Evolutionary conservation across 164 flowering plant species (phyloP).

Genomic region (Tinospora cordifolia): DNA sequence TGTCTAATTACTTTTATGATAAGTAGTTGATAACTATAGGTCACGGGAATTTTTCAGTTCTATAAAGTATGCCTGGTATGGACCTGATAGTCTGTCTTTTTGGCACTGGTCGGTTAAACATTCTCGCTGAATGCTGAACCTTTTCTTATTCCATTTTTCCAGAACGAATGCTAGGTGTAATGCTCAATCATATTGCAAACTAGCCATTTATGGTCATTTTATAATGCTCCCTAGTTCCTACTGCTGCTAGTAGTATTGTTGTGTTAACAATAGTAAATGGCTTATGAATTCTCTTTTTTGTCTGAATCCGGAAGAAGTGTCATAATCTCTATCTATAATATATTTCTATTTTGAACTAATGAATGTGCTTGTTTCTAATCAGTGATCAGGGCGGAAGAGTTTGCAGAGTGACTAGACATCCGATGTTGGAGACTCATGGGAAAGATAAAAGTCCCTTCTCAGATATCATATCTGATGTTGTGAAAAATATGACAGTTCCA

Average conservation of each 20-base stretch:
- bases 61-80: not conserved
- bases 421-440: slow-evolving; percentile 32
- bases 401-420: slow-evolving; percentile 52
- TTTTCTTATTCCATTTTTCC: not conserved
- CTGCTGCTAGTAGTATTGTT: not conserved
- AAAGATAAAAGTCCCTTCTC: slow-evolving; percentile 42
- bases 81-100: not conserved
- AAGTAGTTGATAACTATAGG: not conserved
- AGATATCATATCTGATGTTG: slow-evolving; percentile 37
- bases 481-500: slow-evolving; percentile 43
- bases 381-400: slow-evolving; percentile 28
- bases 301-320: not conserved
- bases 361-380: slow-evolving; percentile 15
- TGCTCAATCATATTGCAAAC: not conserved
- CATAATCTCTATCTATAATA: not conserved
- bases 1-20: not conserved
- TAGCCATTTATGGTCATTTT: not conserved
- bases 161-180: not conserved
- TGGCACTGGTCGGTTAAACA: not conserved
- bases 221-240: not conserved
- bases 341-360: not conserved
- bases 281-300: not conserved
- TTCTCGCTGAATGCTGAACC: not conserved
- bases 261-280: not conserved
- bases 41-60: not conserved